Conservation (phyloP, 306 rosid genomes). For the Prinsepia uniflora region DNA sequence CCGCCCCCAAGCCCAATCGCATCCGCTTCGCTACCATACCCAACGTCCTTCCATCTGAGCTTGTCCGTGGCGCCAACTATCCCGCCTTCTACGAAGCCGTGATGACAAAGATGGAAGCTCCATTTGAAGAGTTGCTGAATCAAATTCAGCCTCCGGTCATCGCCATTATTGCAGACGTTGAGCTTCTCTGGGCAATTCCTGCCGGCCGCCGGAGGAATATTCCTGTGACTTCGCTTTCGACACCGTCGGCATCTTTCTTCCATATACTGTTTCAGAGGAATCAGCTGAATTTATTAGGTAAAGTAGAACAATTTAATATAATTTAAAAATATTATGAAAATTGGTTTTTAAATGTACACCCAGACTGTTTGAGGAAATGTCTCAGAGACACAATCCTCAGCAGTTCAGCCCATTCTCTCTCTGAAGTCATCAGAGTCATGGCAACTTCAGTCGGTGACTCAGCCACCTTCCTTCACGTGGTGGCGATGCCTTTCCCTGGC, state of each 20-base stretch:
- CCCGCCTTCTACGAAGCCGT: constrained; percentile 21
- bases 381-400: not conserved
- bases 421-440: not conserved
- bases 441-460: not conserved
- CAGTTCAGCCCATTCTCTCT: not conserved
- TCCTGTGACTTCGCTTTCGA: constrained; percentile 21
- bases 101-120: constrained; percentile 28
- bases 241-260: constrained; percentile 20
- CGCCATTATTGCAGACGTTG: constrained; percentile 12
- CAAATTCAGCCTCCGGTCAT: constrained; percentile 4
- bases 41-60: constrained; percentile 28
- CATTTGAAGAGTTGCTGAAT: constrained; percentile 16
- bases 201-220: constrained; percentile 21
- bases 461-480: constrained; percentile 25
- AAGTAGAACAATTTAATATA: too few species aligned
- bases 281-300: not conserved
- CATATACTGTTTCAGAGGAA: not conserved
- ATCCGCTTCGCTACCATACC: constrained; percentile 21
- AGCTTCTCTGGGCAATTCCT: constrained; percentile 22
- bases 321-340: too few species aligned
- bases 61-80: constrained; percentile 8
- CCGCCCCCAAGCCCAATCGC: constrained; percentile 12
- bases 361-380: not conserved
- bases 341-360: too few species aligned
- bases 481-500: constrained; percentile 46